Conservation (phyloP, 2,329 filamentous ascomycete genomes). For the Claviceps spartinae region DNA sequence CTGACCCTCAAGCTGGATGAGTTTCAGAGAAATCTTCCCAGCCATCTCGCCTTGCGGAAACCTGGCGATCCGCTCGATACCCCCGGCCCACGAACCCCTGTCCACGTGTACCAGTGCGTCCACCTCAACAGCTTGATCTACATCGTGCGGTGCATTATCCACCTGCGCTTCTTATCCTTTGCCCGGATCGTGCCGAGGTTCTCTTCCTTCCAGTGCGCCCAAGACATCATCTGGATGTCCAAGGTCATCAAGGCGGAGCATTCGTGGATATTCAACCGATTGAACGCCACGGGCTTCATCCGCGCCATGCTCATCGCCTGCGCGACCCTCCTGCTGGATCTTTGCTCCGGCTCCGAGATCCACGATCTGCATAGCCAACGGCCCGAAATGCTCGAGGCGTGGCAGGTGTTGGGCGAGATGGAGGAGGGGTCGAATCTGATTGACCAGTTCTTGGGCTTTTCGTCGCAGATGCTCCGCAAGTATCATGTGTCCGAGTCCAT, state of each 20-base stretch:
- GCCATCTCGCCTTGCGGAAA: background rate
- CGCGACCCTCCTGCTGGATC: conserved; percentile 2
- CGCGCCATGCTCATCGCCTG: conserved; percentile 1
- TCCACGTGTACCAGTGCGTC: conserved; percentile 1
- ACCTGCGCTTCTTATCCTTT: conserved; percentile 2
- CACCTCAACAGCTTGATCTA: conserved; percentile 5
- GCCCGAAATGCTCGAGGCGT: conserved; percentile 2
- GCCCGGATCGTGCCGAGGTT: background rate
- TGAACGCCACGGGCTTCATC: background rate
- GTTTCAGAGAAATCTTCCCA: conserved; percentile 3
- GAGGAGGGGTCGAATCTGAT: conserved; percentile 2
- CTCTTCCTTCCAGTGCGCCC: conserved; percentile 1
- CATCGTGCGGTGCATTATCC: conserved; percentile 1
- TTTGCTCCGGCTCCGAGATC: conserved; percentile 2
- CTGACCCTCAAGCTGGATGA: conserved; percentile 1
- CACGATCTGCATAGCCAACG: background rate
- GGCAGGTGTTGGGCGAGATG: conserved; percentile 1
- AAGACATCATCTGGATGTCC: conserved; percentile 2
- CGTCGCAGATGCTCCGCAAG: conserved; percentile 3
- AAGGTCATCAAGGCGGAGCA: conserved; percentile 1
- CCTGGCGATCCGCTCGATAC: background rate
- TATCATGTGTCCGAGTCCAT: background rate
- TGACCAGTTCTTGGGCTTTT: conserved; percentile 4
- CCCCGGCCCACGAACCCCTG: background rate
- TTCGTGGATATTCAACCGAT: background rate